Evolutionary conservation across 352 stramenopile species (phyloP).

Genomic region (Phytophthora citrophthora): DNA sequence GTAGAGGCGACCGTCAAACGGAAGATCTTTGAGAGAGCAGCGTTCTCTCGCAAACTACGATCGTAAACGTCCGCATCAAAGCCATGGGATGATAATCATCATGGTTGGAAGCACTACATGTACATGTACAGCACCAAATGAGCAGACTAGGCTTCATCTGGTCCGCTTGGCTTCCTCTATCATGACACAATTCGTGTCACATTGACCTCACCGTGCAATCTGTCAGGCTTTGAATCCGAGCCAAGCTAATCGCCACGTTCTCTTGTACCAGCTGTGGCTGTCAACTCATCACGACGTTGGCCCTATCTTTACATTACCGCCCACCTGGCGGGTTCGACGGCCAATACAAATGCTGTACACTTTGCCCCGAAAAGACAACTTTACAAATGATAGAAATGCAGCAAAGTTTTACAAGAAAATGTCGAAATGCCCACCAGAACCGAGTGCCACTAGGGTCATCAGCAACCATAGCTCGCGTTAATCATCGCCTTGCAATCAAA

Average conservation of each 20-base stretch:
- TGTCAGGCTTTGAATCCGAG: neutral
- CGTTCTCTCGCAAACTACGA: neutral
- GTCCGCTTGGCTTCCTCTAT: neutral
- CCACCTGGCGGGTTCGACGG: slow-evolving; percentile 16
- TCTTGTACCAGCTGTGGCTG: neutral
- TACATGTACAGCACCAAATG: neutral
- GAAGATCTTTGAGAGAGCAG: neutral
- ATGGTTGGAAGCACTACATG: no score
- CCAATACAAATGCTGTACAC: slow-evolving; percentile 5
- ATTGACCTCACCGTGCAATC: neutral
- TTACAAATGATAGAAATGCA: slow-evolving; percentile 17
- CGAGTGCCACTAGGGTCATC: slow-evolving; percentile 7
- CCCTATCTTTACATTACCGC: slow-evolving; percentile 19
- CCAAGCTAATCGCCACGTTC: neutral
- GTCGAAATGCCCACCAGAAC: slow-evolving; percentile 3
- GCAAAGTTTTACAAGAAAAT: slow-evolving; percentile 8
- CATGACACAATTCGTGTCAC: neutral
- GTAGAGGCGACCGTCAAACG: slow-evolving; percentile 10
- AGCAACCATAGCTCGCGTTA: slow-evolving; percentile 1
- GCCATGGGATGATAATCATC: no score
- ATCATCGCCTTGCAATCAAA: slow-evolving; percentile 1
- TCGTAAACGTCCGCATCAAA: neutral
- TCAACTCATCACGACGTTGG: slow-evolving; percentile 13
- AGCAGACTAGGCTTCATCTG: slow-evolving; percentile 2
- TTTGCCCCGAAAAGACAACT: slow-evolving; percentile 12